Conservation (phyloP, 2,329 filamentous ascomycete genomes). For the Parastagonospora nodorum region DNA sequence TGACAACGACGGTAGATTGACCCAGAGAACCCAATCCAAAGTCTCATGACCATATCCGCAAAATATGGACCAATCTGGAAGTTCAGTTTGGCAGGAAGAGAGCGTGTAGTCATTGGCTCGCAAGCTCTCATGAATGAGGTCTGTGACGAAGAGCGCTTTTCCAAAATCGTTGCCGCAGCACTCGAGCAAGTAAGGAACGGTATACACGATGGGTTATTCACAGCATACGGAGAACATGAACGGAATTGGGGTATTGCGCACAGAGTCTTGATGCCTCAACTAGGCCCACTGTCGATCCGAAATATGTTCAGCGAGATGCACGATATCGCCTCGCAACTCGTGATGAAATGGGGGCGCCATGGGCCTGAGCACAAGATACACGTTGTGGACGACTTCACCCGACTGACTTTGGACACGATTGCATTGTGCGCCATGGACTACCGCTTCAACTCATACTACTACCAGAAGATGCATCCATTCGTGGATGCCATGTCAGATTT, state of each 20-base stretch:
- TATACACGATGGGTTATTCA: slow-evolving; percentile 49
- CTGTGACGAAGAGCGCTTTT: slow-evolving; percentile 45
- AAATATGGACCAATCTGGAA: slow-evolving; percentile 59
- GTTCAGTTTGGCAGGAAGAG: slow-evolving; percentile 31
- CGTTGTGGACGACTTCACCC: slow-evolving; percentile 47
- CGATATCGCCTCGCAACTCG: slow-evolving; percentile 68
- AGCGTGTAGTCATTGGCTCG: slow-evolving; percentile 37
- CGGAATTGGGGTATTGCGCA: slow-evolving; percentile 63
- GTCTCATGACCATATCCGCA: slow-evolving; percentile 63
- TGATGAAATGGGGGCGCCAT: slow-evolving; percentile 70
- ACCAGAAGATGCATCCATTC: slow-evolving; percentile 44
- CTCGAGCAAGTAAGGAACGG: slow-evolving; percentile 44
- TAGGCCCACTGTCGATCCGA: slow-evolving; percentile 70
- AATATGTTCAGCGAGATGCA: slow-evolving; percentile 65
- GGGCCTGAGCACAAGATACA: slow-evolving; percentile 39
- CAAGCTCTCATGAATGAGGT: slow-evolving; percentile 48
- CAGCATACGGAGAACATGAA: slow-evolving; percentile 45
- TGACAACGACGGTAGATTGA: slow-evolving; percentile 51
- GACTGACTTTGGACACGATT: slow-evolving; percentile 45
- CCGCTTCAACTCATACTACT: slow-evolving; percentile 50
- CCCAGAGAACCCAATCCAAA: slow-evolving; percentile 60
- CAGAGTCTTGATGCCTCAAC: slow-evolving; percentile 68
- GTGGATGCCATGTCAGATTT: slow-evolving; percentile 47
- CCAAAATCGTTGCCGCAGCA: slow-evolving; percentile 35
- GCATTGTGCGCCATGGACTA: slow-evolving; percentile 49